Evolutionary conservation across 2,329 filamentous ascomycete species (phyloP).

Genomic region (Emergomyces pasteurianus): DNA sequence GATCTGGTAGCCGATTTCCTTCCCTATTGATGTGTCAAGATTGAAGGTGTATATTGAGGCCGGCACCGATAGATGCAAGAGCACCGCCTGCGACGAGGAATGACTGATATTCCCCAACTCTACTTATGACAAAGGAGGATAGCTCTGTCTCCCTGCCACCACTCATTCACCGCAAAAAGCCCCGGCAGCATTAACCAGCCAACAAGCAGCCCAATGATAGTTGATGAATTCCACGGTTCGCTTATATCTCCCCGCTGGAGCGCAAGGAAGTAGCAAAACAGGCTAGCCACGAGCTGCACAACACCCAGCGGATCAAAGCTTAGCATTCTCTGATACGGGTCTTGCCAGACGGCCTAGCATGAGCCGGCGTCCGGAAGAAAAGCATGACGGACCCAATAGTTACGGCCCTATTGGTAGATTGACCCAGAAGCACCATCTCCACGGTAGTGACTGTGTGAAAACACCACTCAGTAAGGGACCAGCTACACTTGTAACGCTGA

Average conservation of each 20-base stretch:
- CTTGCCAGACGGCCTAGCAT: conserved; percentile 11
- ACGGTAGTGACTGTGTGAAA: conserved; percentile 31
- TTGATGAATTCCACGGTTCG: conserved; percentile 30
- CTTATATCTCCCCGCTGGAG: conserved; percentile 33
- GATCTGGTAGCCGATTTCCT: not conserved
- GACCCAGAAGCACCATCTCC: conserved; percentile 35
- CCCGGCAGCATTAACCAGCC: conserved; percentile 39
- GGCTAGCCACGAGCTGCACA: conserved; percentile 32
- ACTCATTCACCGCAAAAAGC: conserved; percentile 30
- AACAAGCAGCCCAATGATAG: conserved; percentile 38
- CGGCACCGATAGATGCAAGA: not conserved
- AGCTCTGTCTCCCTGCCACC: conserved; percentile 37
- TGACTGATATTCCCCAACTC: not conserved
- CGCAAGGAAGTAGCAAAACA: conserved; percentile 38
- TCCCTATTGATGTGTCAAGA: no score
- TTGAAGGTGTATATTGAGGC: not conserved
- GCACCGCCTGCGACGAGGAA: not conserved
- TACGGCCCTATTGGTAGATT: conserved; percentile 24
- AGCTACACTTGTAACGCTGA: conserved; percentile 23
- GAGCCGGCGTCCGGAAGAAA: conserved; percentile 18
- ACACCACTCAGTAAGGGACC: conserved; percentile 34
- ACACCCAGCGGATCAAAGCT: conserved; percentile 34
- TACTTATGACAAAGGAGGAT: no score
- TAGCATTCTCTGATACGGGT: conserved; percentile 17
- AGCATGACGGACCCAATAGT: conserved; percentile 32